Evolutionary conservation across 108 stramenopile species (phyloP).

Genomic region (Tribonema minus): DNA sequence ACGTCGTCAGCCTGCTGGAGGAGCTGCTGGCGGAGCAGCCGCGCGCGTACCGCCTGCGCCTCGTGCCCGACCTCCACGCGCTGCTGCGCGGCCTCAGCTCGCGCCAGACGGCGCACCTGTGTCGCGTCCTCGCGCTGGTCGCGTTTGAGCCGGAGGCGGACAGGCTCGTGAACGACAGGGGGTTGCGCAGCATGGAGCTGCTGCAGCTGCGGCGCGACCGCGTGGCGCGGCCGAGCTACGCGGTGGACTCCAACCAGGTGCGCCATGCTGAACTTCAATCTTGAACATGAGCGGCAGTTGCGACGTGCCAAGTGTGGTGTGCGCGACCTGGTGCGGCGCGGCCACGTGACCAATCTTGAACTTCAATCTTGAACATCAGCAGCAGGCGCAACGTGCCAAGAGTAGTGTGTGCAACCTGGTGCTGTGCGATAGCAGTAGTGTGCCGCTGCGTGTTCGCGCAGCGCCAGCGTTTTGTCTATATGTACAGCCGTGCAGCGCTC

Average conservation of each 20-base stretch:
- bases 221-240: constrained; percentile 51
- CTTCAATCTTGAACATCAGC: too few species aligned
- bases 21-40: constrained; percentile 35
- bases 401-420: too few species aligned
- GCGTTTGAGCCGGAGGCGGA: constrained; percentile 83
- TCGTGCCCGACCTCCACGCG: constrained; percentile 12
- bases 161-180: constrained; percentile 72
- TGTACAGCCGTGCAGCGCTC: too few species aligned
- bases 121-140: constrained; percentile 72
- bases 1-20: constrained; percentile 31
- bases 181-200: constrained; percentile 72
- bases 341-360: too few species aligned
- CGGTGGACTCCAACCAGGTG: constrained; percentile 76
- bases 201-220: constrained; percentile 72
- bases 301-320: too few species aligned
- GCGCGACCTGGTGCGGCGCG: too few species aligned
- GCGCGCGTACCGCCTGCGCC: constrained; percentile 6
- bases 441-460: too few species aligned
- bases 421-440: too few species aligned
- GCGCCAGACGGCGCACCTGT: constrained; percentile 75
- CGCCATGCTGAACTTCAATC: too few species aligned
- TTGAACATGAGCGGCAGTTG: too few species aligned
- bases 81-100: constrained; percentile 57
- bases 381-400: too few species aligned
- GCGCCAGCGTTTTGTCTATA: too few species aligned